phyloP scores from a whole-genome alignment of 352 stramenopile genomes.

The Pythium apleroticum region DNA sequence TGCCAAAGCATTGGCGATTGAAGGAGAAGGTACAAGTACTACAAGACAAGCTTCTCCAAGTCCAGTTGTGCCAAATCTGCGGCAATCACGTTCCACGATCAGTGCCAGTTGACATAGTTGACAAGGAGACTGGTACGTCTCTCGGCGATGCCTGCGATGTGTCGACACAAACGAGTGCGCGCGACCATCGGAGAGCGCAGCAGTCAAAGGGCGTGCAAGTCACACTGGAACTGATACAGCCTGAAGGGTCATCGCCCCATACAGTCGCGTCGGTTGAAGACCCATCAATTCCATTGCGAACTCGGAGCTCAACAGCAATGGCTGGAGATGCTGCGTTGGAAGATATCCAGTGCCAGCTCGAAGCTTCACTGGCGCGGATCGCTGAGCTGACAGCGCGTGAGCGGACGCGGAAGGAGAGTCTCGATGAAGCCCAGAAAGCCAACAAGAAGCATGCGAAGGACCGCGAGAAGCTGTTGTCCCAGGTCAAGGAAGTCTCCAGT shows the following conservation, averaged over 20 bases:
- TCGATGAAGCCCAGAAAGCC: constrained; percentile 29
- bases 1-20: not conserved
- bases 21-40: constrained; percentile 10
- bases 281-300: not conserved
- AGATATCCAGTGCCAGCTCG: constrained; percentile 16
- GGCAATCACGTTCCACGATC: not conserved
- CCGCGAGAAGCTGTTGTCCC: constrained; percentile 21
- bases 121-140: not conserved
- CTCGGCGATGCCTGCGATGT: not conserved
- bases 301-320: not conserved
- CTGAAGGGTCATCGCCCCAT: not conserved
- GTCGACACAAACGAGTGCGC: constrained; percentile 9
- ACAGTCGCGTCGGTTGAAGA: not conserved
- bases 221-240: constrained; percentile 3
- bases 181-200: not conserved
- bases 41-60: constrained; percentile 13
- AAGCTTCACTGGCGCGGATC: constrained; percentile 23
- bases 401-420: constrained; percentile 25
- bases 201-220: constrained; percentile 12
- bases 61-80: constrained; percentile 7
- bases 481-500: constrained; percentile 25
- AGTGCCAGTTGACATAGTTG: not conserved
- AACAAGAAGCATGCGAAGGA: constrained; percentile 29
- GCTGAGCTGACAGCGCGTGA: constrained; percentile 33
- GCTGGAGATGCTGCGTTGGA: not conserved